Conservation (phyloP, 176 grass and related monocot genomes). For the Eleusine indica region DNA sequence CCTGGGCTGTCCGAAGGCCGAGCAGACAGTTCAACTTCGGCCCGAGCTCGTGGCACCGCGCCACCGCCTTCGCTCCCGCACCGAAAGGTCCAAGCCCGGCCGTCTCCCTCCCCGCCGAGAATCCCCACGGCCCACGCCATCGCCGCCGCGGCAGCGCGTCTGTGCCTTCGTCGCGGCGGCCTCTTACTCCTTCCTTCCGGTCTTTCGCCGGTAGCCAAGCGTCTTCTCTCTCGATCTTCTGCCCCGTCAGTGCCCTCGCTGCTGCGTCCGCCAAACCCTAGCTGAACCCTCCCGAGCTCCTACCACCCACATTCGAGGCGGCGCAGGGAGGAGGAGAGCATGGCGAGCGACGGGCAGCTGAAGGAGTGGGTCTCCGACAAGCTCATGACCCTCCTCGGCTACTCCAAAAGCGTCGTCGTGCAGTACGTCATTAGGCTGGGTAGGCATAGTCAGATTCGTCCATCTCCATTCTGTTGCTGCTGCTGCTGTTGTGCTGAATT, state of each 20-base stretch:
- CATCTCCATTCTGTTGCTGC: not conserved
- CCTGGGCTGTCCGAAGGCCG: not conserved
- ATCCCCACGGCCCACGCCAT: not conserved
- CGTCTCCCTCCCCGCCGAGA: not conserved
- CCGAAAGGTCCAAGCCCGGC: not conserved
- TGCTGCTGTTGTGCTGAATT: conserved; percentile 17
- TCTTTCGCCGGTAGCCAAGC: not conserved
- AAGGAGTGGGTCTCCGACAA: conserved; percentile 88
- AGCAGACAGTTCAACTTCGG: not conserved
- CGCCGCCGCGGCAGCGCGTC: not conserved
- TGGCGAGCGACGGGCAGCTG: conserved; percentile 65
- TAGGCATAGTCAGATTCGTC: conserved; percentile 31
- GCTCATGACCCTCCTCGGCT: conserved; percentile 74
- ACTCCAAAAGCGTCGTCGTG: conserved; percentile 65
- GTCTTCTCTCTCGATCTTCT: too few species aligned
- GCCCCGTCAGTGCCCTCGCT: not conserved
- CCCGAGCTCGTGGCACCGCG: not conserved
- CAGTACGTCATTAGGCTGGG: conserved; percentile 85
- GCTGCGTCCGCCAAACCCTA: conserved; percentile 13
- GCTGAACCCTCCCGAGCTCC: not conserved
- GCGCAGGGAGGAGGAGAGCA: conserved; percentile 6
- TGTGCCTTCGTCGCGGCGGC: not conserved
- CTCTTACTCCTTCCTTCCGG: too few species aligned
- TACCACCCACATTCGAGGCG: not conserved
- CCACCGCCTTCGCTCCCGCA: not conserved